A percentile compares a stretch with the other conserved stretches of the same genome.
These are phyloP conservation scores for Niebla homalea DNA, from an alignment of 495 filamentous ascomycete genomes.

Conservation along the genomic window DNA sequence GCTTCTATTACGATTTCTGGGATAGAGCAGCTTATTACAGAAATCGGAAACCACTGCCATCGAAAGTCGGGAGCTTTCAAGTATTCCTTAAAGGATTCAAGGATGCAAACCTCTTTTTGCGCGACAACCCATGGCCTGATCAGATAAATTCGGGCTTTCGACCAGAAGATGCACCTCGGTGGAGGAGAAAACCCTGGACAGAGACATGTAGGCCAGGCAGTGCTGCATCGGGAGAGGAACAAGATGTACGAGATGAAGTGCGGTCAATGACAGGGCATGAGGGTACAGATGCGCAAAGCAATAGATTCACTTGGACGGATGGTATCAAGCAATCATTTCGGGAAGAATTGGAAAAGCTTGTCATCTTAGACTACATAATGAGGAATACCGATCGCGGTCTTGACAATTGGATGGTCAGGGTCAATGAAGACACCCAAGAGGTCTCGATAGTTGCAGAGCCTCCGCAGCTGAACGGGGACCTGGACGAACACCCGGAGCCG, in stretches of 20 bases:
- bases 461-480: slow-evolving; percentile 45
- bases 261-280: slow-evolving; percentile 34
- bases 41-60: slow-evolving; percentile 74
- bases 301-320: slow-evolving; percentile 74
- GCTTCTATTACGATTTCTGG: slow-evolving; percentile 97
- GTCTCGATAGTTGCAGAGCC: slow-evolving; percentile 80
- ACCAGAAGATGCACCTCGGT: slow-evolving; percentile 53
- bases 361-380: slow-evolving; percentile 99
- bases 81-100: slow-evolving; percentile 94
- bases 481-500: slow-evolving; percentile 42
- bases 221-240: slow-evolving; percentile 54
- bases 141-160: slow-evolving; percentile 67
- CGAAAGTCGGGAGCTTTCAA: slow-evolving; percentile 92
- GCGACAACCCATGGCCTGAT: slow-evolving; percentile 97
- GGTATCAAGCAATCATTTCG: slow-evolving; percentile 79
- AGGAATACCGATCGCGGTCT: slow-evolving; percentile 92
- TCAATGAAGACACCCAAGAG: slow-evolving; percentile 69
- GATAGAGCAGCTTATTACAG: slow-evolving; percentile 78
- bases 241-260: slow-evolving; percentile 42
- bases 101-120: slow-evolving; percentile 88
- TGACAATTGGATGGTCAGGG: slow-evolving; percentile 99
- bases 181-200: slow-evolving; percentile 66
- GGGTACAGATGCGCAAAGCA: slow-evolving; percentile 29
- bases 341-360: slow-evolving; percentile 91
- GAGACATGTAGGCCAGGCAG: slow-evolving; percentile 71